Evolutionary conservation across 1,284 basidiomycete species (phyloP).

Genomic region (Rhodotorula mucilaginosa): DNA sequence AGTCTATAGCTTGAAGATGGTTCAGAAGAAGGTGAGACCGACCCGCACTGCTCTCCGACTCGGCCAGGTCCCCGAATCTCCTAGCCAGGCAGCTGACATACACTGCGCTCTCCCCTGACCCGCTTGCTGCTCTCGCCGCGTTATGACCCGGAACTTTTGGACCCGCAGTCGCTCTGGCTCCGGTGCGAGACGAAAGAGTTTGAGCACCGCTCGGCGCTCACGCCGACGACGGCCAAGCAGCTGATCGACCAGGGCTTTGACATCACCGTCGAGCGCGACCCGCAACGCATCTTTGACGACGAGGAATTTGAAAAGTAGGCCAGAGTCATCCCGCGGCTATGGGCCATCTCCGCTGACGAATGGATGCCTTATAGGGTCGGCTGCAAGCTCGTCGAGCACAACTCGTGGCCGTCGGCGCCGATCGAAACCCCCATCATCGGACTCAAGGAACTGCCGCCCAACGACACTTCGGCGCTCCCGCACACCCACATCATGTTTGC

Average conservation of each 20-base stretch:
- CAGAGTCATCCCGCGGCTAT: no score
- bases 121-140: not conserved
- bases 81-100: not conserved
- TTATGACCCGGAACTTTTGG: not conserved
- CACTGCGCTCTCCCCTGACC: not conserved
- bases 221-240: conserved; percentile 84
- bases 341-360: not conserved
- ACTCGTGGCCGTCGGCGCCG: conserved; percentile 83
- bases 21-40: not conserved
- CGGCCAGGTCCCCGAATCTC: not conserved
- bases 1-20: not conserved
- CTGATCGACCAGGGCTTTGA: conserved; percentile 90
- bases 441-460: conserved; percentile 84
- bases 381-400: conserved; percentile 82
- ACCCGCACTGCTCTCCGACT: not conserved
- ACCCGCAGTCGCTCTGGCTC: conserved; percentile 50
- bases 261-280: conserved; percentile 88
- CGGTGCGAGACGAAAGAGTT: conserved; percentile 93
- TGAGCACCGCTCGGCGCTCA: conserved; percentile 89
- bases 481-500: conserved; percentile 99
- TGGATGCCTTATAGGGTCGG: conserved; percentile 62
- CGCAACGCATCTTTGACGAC: conserved; percentile 93
- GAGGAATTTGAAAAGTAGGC: conserved; percentile 85
- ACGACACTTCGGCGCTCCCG: conserved; percentile 71
- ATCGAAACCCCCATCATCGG: conserved; percentile 80